These are phyloP conservation scores for Fomitiporia mediterranea DNA, from an alignment of 1,284 basidiomycete species.

Conservation along the genomic window DNA sequence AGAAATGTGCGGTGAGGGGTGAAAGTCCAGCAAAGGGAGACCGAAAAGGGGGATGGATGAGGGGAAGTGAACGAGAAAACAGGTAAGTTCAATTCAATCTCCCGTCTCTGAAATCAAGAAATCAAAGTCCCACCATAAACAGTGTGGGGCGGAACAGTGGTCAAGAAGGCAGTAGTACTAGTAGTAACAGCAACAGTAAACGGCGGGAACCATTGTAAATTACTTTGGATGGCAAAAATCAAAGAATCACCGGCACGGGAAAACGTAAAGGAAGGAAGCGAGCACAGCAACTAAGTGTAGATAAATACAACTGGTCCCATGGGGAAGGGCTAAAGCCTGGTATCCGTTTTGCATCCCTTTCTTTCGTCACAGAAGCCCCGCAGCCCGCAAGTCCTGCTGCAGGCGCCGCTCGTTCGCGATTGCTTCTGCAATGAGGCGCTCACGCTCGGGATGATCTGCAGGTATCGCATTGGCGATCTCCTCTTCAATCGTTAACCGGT, in stretches of 20 bases:
- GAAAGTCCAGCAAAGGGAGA: too few species aligned
- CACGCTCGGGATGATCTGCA: slow-evolving; percentile 41
- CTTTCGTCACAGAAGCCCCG: slow-evolving; percentile 50
- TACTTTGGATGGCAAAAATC: too few species aligned
- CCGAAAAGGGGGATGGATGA: too few species aligned
- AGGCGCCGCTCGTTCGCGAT: slow-evolving; percentile 51
- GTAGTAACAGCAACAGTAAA: background rate
- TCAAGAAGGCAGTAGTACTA: too few species aligned
- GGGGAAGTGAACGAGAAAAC: too few species aligned
- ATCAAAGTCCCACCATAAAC: too few species aligned
- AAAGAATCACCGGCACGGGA: background rate
- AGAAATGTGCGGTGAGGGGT: too few species aligned
- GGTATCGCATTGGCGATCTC: slow-evolving; percentile 19
- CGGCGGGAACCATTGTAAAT: background rate
- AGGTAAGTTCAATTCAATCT: too few species aligned
- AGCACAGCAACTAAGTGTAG: too few species aligned
- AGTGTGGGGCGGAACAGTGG: too few species aligned
- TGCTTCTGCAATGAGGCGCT: slow-evolving; percentile 42
- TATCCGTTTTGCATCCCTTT: background rate
- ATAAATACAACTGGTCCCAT: background rate
- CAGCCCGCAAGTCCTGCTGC: slow-evolving; percentile 54
- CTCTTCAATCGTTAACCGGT: slow-evolving; percentile 25
- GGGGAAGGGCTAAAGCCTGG: background rate
- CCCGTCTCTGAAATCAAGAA: background rate
- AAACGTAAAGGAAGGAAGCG: background rate